Percentiles rank a stretch among this genome's conserved stretches.
These are phyloP conservation scores for Pilasporangium apinafurcum DNA, from an alignment of 352 stramenopile genomes.

Conservation along the genomic window DNA sequence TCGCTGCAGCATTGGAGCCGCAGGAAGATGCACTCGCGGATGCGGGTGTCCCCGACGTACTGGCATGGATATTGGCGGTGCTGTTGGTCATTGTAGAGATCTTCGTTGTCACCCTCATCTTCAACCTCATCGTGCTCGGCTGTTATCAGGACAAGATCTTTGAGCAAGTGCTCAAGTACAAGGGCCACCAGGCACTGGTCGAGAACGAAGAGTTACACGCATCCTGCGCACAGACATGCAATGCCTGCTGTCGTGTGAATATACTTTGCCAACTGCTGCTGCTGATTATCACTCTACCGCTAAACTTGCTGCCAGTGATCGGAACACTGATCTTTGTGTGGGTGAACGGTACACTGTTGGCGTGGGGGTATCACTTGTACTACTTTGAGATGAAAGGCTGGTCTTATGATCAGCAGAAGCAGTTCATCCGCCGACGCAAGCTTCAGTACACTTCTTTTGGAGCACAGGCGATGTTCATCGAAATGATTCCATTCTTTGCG, in stretches of 20 bases:
- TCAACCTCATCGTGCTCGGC: slow-evolving; percentile 42
- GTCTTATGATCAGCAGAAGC: slow-evolving; percentile 47
- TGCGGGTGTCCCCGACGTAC: slow-evolving; percentile 19
- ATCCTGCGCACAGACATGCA: slow-evolving; percentile 32
- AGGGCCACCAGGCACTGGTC: slow-evolving; percentile 41
- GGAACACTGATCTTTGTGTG: slow-evolving; percentile 57
- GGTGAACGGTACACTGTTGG: slow-evolving; percentile 62
- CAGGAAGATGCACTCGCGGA: slow-evolving; percentile 36
- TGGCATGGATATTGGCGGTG: slow-evolving; percentile 54
- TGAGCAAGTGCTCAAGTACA: slow-evolving; percentile 39
- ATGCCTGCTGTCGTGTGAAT: slow-evolving; percentile 52
- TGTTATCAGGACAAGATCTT: slow-evolving; percentile 66
- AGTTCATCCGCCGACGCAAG: slow-evolving; percentile 36
- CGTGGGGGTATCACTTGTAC: slow-evolving; percentile 68
- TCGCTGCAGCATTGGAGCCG: slow-evolving; percentile 31
- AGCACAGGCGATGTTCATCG: slow-evolving; percentile 63
- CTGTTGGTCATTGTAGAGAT: slow-evolving; percentile 63
- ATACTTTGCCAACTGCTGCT: slow-evolving; percentile 37
- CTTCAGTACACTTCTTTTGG: slow-evolving; percentile 61
- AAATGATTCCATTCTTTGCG: slow-evolving; percentile 65
- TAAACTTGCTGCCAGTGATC: slow-evolving; percentile 62
- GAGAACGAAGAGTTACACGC: slow-evolving; percentile 36
- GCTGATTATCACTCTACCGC: slow-evolving; percentile 51
- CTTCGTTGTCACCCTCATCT: slow-evolving; percentile 68
- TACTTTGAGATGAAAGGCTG: slow-evolving; percentile 73